A percentile compares a stretch with the other conserved stretches of the same genome.
These are phyloP conservation scores for Cupressus sempervirens DNA, from an alignment of 75 land plant species.

Conservation along the genomic window DNA sequence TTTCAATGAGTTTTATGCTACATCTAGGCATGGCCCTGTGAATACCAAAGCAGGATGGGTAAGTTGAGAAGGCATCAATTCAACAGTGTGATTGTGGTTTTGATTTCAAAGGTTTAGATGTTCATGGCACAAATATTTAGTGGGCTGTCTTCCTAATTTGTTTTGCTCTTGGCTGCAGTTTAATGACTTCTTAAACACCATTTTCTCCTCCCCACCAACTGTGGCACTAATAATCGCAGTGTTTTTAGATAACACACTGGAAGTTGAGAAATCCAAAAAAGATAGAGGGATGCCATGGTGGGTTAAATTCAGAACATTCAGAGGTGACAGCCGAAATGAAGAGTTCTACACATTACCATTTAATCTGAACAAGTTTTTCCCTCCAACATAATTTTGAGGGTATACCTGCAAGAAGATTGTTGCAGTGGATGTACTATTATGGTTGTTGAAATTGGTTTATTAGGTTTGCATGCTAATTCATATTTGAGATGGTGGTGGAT, in stretches of 20 bases:
- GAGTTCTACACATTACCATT: slow-evolving; percentile 92
- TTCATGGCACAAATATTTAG: background rate
- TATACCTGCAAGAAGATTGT: background rate
- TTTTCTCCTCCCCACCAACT: slow-evolving; percentile 73
- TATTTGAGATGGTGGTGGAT: background rate
- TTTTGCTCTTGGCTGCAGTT: slow-evolving; percentile 49
- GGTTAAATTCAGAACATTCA: slow-evolving; percentile 89
- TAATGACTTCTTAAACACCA: slow-evolving; percentile 73
- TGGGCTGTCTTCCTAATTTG: background rate
- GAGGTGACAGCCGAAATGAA: slow-evolving; percentile 85
- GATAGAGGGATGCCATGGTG: slow-evolving; percentile 96
- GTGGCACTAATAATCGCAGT: slow-evolving; percentile 75
- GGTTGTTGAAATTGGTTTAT: background rate
- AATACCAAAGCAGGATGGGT: slow-evolving; percentile 89
- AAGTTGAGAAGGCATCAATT: slow-evolving; percentile 16
- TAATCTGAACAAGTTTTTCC: slow-evolving; percentile 87
- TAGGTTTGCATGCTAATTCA: background rate
- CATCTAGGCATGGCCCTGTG: slow-evolving; percentile 71
- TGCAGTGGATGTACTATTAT: slow-evolving; percentile 9
- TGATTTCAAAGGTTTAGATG: background rate
- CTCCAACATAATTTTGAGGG: slow-evolving; percentile 46
- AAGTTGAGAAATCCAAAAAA: slow-evolving; percentile 69
- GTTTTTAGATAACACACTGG: slow-evolving; percentile 79
- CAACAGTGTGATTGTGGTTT: background rate
- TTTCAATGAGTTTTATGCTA: slow-evolving; percentile 55